Conservation (phyloP, 805 yeast genomes). For the Jamesozyma hellenica region DNA sequence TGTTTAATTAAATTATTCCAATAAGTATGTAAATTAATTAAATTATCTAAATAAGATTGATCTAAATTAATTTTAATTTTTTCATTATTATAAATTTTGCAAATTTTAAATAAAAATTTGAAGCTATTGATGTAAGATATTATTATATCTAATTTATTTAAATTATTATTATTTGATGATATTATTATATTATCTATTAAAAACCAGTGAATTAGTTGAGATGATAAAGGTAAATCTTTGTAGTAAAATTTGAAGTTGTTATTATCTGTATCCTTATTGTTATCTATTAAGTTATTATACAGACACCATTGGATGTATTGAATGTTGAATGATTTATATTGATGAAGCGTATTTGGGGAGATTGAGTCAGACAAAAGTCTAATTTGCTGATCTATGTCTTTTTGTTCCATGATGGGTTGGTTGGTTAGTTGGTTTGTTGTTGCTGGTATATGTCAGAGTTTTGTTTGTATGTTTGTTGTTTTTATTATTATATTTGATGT, state of each 20-base stretch:
- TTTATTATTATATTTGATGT: too few species aligned
- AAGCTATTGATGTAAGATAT: constrained; percentile 9
- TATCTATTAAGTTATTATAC: constrained; percentile 6
- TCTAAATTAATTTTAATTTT: constrained; percentile 8
- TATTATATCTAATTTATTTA: background rate
- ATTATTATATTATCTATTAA: constrained; percentile 14
- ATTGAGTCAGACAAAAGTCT: constrained; percentile 17
- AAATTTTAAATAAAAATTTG: constrained; percentile 16
- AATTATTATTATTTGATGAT: background rate
- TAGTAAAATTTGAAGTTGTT: constrained; percentile 8
- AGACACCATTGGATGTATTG: constrained; percentile 24
- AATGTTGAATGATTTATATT: constrained; percentile 22
- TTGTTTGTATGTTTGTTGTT: too few species aligned
- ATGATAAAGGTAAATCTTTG: constrained; percentile 16
- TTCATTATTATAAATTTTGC: constrained; percentile 14
- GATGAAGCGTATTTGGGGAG: constrained; percentile 21
- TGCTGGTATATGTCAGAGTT: background rate
- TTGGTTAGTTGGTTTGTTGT: too few species aligned
- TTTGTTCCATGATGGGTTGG: background rate
- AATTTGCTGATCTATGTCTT: constrained; percentile 1
- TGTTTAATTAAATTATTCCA: constrained; percentile 1
- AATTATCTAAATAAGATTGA: constrained; percentile 15
- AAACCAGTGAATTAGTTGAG: constrained; percentile 21
- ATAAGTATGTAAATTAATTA: constrained; percentile 13
- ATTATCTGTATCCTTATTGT: background rate